Percentiles rank a stretch among this genome's conserved stretches.
These are phyloP conservation scores for Ceraceosorus guamensis DNA, from an alignment of 1,284 basidiomycete genomes.

Conservation along the genomic window DNA sequence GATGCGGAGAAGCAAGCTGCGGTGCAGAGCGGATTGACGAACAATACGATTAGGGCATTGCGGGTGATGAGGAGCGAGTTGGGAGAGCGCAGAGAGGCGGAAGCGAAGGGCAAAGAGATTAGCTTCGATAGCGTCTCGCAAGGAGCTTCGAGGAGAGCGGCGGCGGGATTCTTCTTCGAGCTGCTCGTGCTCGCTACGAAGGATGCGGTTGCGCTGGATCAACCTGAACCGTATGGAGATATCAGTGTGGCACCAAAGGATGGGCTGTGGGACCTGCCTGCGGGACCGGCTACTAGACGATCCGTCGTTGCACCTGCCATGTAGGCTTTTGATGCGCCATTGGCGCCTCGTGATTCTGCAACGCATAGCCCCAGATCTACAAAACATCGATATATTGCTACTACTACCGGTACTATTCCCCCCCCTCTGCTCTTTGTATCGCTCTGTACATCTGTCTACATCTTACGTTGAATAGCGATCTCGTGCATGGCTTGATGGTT, in stretches of 20 bases:
- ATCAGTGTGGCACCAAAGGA: constrained; percentile 76
- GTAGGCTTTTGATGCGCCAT: too few relatives aligned
- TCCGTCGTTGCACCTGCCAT: too few relatives aligned
- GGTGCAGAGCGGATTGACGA: constrained; percentile 61
- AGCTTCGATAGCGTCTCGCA: constrained; percentile 67
- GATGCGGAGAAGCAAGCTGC: constrained; percentile 48
- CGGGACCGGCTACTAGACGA: too few relatives aligned
- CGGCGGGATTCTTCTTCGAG: constrained; percentile 95
- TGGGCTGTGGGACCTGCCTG: constrained; percentile 62
- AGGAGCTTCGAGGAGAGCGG: constrained; percentile 80
- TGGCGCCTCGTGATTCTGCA: too few relatives aligned
- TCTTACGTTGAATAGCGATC: too few relatives aligned
- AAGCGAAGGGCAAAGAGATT: constrained; percentile 52
- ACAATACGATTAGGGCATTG: constrained; percentile 83
- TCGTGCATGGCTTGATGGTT: too few relatives aligned
- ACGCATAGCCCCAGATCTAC: too few relatives aligned
- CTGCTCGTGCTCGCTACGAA: constrained; percentile 85
- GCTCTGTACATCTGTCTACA: too few relatives aligned
- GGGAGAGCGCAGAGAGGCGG: constrained; percentile 40
- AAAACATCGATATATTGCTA: too few relatives aligned
- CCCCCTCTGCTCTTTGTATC: too few relatives aligned
- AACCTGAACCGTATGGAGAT: constrained; percentile 66
- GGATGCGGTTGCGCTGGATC: constrained; percentile 74
- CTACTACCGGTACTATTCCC: too few relatives aligned
- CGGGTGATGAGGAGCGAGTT: constrained; percentile 72